Percentiles rank a stretch among this genome's conserved stretches.
Conservation (phyloP, 148 eudicot species). For the Nepenthes gracilis region DNA sequence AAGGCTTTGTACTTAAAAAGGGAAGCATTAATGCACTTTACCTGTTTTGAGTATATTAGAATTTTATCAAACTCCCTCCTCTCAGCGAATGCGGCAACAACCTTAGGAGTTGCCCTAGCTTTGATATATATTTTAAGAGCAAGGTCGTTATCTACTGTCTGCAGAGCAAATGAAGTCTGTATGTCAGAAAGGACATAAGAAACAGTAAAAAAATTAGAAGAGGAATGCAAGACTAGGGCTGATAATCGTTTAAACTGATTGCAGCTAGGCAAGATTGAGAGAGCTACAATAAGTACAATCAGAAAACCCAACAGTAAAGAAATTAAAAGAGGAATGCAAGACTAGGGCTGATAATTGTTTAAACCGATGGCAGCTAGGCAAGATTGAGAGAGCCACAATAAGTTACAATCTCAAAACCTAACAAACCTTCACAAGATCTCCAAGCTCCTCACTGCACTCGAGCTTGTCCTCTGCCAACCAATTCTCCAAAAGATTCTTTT, state of each 20-base stretch:
- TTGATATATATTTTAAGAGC: conserved; percentile 90
- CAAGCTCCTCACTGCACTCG: conserved; percentile 98
- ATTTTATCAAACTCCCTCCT: conserved; percentile 95
- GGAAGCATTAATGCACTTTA: conserved; percentile 33
- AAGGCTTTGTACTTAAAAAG: no score
- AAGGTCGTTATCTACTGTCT: conserved; percentile 98
- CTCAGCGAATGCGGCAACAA: conserved; percentile 95
- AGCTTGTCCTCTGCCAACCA: conserved; percentile 98
- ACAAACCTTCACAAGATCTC: conserved; percentile 92
- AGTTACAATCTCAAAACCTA: conserved; percentile 1
- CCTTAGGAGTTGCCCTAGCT: conserved; percentile 98
- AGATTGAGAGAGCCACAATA: not conserved
- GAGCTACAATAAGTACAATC: not conserved
- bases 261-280: conserved; percentile 2
- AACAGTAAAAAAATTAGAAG: not conserved
- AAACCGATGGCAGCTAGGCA: not conserved
- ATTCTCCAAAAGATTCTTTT: conserved; percentile 87
- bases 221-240: not conserved
- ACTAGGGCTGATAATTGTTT: not conserved
- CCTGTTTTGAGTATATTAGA: conserved; percentile 92
- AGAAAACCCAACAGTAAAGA: not conserved
- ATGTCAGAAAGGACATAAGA: not conserved
- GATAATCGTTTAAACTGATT: not conserved
- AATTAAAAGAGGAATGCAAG: not conserved
- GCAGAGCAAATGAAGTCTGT: conserved; percentile 8